Evolutionary conservation across 1,284 basidiomycete genomes (phyloP).

Genomic region (Moesziomyces sp.): DNA sequence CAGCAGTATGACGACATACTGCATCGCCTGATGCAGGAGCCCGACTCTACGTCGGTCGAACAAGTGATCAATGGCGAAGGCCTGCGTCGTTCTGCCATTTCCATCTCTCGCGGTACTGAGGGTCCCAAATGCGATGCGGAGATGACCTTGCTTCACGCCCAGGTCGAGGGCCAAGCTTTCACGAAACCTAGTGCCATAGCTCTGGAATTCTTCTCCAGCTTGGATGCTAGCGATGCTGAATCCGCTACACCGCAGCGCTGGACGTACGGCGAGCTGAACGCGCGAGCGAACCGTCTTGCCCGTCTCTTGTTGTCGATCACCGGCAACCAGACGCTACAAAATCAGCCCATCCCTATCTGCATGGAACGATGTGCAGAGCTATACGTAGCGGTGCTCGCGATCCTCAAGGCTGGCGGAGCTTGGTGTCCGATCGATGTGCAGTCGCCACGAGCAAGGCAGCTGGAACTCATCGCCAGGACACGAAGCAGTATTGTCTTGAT

Average conservation of each 20-base stretch:
- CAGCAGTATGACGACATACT: constrained; percentile 19
- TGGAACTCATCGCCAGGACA: constrained; percentile 34
- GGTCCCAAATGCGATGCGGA: neutral
- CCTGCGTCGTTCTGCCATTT: constrained; percentile 3
- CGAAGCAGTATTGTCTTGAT: constrained; percentile 23
- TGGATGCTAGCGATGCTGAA: neutral
- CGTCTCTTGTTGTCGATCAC: constrained; percentile 10
- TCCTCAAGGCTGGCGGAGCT: constrained; percentile 29
- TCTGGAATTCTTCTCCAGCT: constrained; percentile 11
- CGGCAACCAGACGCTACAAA: constrained; percentile 1
- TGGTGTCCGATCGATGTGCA: constrained; percentile 61
- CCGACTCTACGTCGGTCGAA: constrained; percentile 6
- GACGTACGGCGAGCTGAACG: constrained; percentile 17
- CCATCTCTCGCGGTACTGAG: neutral
- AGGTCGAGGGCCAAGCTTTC: constrained; percentile 11
- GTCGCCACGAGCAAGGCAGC: constrained; percentile 42
- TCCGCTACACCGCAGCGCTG: constrained; percentile 1
- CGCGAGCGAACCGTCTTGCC: constrained; percentile 2
- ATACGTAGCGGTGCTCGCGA: constrained; percentile 18
- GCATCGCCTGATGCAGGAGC: constrained; percentile 5
- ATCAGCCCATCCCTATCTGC: constrained; percentile 23
- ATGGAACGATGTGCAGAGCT: constrained; percentile 17
- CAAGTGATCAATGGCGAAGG: constrained; percentile 6
- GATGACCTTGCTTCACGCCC: constrained; percentile 9
- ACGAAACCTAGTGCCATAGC: constrained; percentile 3